These are phyloP conservation scores for Kodamaea leandrae DNA, from an alignment of 805 yeast species.

Conservation along the genomic window DNA sequence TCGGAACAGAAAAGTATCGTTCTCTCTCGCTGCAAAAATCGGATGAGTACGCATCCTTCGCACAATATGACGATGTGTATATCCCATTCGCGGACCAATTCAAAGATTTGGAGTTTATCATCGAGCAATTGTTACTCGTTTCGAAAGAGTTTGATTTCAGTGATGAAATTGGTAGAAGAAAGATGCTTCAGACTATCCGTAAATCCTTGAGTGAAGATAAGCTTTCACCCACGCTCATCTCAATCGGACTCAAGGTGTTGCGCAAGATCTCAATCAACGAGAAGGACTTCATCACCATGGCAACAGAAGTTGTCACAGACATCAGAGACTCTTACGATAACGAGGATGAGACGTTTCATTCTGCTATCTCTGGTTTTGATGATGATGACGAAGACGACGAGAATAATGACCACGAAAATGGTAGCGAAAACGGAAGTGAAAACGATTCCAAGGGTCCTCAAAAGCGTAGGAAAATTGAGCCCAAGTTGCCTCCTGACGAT, in stretches of 20 bases:
- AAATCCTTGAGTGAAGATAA: slow-evolving; percentile 57
- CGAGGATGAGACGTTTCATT: slow-evolving; percentile 33
- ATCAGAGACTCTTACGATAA: slow-evolving; percentile 63
- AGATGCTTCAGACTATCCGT: slow-evolving; percentile 51
- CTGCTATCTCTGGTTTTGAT: slow-evolving; percentile 23
- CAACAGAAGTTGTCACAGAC: slow-evolving; percentile 84
- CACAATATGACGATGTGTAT: slow-evolving; percentile 22
- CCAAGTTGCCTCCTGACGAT: slow-evolving; percentile 43
- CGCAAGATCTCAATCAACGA: slow-evolving; percentile 72
- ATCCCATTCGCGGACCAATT: slow-evolving; percentile 42
- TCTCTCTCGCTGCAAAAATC: slow-evolving; percentile 11
- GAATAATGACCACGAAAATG: slow-evolving; percentile 29
- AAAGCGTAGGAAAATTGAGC: slow-evolving; percentile 36
- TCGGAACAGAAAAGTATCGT: slow-evolving; percentile 11
- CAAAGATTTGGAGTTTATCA: slow-evolving; percentile 65
- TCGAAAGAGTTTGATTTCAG: slow-evolving; percentile 77
- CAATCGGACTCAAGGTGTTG: slow-evolving; percentile 61
- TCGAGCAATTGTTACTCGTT: slow-evolving; percentile 67
- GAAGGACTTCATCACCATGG: slow-evolving; percentile 78
- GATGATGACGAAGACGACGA: slow-evolving; percentile 22
- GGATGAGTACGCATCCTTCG: slow-evolving; percentile 9
- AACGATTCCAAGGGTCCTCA: slow-evolving; percentile 13
- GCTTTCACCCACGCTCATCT: slow-evolving; percentile 52
- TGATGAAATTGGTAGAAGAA: slow-evolving; percentile 87
- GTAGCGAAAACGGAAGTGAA: slow-evolving; percentile 32